phyloP scores from a whole-genome alignment of 176 grass and related monocot genomes.

The Ananas comosus region DNA sequence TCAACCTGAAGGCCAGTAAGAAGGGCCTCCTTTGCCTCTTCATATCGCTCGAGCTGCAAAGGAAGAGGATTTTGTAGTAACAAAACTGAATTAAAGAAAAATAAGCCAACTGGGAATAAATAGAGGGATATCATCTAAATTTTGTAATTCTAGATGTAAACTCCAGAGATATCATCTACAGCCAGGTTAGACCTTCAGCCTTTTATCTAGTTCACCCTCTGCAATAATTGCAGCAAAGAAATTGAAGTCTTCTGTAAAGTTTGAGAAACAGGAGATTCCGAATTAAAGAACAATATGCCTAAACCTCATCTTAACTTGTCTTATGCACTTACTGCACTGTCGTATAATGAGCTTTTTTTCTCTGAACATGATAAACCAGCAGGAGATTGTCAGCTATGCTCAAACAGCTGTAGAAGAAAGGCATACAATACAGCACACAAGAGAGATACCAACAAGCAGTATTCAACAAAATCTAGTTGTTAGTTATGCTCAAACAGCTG shows the following conservation, averaged over 20 bases:
- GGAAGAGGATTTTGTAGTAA: slow-evolving; percentile 16
- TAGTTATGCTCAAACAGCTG: too few relatives aligned
- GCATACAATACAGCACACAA: neutral
- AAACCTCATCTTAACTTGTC: too few relatives aligned
- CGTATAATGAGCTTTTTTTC: too few relatives aligned
- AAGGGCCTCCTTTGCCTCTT: slow-evolving; percentile 64
- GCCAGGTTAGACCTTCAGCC: too few relatives aligned
- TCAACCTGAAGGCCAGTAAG: slow-evolving; percentile 87
- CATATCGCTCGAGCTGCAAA: slow-evolving; percentile 72
- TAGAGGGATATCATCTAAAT: neutral
- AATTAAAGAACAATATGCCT: too few relatives aligned
- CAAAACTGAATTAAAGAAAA: neutral
- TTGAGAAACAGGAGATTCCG: too few relatives aligned
- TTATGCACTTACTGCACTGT: too few relatives aligned
- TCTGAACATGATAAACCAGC: too few relatives aligned
- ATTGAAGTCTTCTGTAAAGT: too few relatives aligned
- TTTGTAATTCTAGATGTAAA: neutral
- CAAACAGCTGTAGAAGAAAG: neutral
- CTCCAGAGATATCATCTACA: neutral
- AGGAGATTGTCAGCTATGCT: too few relatives aligned
- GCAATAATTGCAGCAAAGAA: too few relatives aligned
- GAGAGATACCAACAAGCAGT: neutral
- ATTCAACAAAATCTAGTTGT: neutral
- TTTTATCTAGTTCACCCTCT: too few relatives aligned
- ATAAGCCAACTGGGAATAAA: neutral